Base-by-base conservation (phyloP, 106 monocot genomes). In the Narthecium ossifragum region DNA sequence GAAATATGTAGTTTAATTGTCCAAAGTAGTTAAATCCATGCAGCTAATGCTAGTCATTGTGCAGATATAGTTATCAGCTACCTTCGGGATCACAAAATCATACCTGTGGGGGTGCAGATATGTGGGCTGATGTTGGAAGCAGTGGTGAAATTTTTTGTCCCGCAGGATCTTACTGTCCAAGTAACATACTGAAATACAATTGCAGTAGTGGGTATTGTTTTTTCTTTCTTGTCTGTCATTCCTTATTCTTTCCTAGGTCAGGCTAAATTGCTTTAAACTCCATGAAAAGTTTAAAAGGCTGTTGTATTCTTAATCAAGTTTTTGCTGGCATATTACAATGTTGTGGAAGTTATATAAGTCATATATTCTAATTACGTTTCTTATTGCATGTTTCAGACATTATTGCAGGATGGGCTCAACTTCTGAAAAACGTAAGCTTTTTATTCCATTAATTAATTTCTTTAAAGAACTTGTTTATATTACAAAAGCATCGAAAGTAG, bases 91-190 rank as follows among this genome's bases (percentile, higher is more conserved):
- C 49, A 17, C 14, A 26, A 57, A 73, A 80, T 20, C 76, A 70
- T 65, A 60, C 69, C n/a, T 85, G 85, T 55, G 85, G 85, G 26
- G 61, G 76, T 62, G 85, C 85, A 57, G 76, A 85, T 76, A 69
- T 25, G 26, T 85, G 85, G 85, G 69, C 70, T 28, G 80, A 85
- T 75, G 64, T 73, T 58, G 18, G 25, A 59, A 73, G 53, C 18
- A 80, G 62, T 33, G n/a, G 53, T 39, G 73, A 66, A 46, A 37
- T 85, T 0, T 85, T 85, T 53, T 85, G 85, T 28, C 80, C 85
- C 23, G 70, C 69, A 29, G 85, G 85, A 63, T 77, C 40, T 55
- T 80, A 69, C 33, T 85, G 80, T 25, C 85, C 85, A 45, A 85
- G 57, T 48, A 80, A 73, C 1, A 48, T 72, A 34, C 59, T 73